A percentile compares a stretch with the other conserved stretches of the same genome.
Conservation (phyloP, 2,329 filamentous ascomycete species). For the Cladophialophora exuberans region DNA sequence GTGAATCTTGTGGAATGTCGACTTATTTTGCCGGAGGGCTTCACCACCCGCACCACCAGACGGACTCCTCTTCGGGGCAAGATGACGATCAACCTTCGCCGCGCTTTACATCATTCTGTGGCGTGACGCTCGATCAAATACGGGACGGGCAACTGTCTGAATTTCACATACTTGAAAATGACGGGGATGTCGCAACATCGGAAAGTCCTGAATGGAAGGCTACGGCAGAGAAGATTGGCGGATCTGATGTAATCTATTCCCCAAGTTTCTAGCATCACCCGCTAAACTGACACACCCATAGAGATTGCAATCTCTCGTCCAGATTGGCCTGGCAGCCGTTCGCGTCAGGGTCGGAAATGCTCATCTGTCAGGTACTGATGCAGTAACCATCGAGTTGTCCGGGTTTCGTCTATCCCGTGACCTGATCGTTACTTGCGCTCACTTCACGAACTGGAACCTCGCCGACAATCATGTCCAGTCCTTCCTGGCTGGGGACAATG, state of each 20-base stretch:
- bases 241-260: slow-evolving; percentile 4
- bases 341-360: slow-evolving; percentile 10
- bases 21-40: not conserved
- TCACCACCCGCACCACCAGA: not conserved
- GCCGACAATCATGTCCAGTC: slow-evolving; percentile 10
- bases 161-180: slow-evolving; percentile 8
- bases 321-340: slow-evolving; percentile 13
- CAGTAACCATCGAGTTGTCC: slow-evolving; percentile 1
- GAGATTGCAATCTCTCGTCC: slow-evolving; percentile 2
- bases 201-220: slow-evolving; percentile 10
- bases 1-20: not conserved
- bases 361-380: not conserved
- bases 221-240: slow-evolving; percentile 7
- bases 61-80: not conserved
- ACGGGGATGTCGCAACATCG: not conserved
- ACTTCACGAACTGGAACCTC: slow-evolving; percentile 12
- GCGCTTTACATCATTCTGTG: slow-evolving; percentile 6
- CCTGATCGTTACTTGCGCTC: slow-evolving; percentile 12
- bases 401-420: slow-evolving; percentile 14
- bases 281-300: not conserved
- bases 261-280: slow-evolving; percentile 1
- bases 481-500: slow-evolving; percentile 11
- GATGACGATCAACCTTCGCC: slow-evolving; percentile 9
- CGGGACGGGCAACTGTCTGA: slow-evolving; percentile 7
- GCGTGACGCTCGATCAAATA: slow-evolving; percentile 14